These are phyloP conservation scores for Alisma plantagoaquatica DNA, from an alignment of 106 monocot species.

Conservation along the genomic window DNA sequence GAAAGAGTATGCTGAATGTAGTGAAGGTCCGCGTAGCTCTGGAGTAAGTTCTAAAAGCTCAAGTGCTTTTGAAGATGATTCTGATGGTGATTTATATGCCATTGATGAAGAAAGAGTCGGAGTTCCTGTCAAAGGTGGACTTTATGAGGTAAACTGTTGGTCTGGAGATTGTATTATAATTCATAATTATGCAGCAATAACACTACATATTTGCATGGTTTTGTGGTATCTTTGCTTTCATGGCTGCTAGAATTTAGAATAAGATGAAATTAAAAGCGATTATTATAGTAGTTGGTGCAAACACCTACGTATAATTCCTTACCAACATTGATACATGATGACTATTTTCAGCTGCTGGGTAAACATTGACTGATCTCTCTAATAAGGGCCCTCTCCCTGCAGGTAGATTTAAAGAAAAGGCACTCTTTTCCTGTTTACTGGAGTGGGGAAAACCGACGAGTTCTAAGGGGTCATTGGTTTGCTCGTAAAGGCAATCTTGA, in stretches of 20 bases:
- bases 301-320: too few relatives aligned
- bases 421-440: slow-evolving; percentile 98
- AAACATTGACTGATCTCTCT: too few relatives aligned
- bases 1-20: slow-evolving; percentile 95
- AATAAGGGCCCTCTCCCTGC: too few relatives aligned
- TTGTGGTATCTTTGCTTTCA: too few relatives aligned
- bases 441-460: slow-evolving; percentile 94
- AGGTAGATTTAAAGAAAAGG: slow-evolving; percentile 82
- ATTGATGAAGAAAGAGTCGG: slow-evolving; percentile 95
- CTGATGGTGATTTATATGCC: slow-evolving; percentile 26
- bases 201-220: too few relatives aligned
- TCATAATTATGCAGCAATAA: too few relatives aligned
- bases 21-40: slow-evolving; percentile 64
- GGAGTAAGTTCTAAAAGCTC: slow-evolving; percentile 6
- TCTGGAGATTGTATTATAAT: too few relatives aligned
- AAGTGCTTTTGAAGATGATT: slow-evolving; percentile 4
- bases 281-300: too few relatives aligned
- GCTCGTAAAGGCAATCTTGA: slow-evolving; percentile 83
- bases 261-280: too few relatives aligned
- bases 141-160: slow-evolving; percentile 91
- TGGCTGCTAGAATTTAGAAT: too few relatives aligned
- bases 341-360: too few relatives aligned
- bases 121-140: slow-evolving; percentile 96
- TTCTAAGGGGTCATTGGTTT: slow-evolving; percentile 96
- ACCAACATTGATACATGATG: too few relatives aligned